A percentile compares a stretch with the other conserved stretches of the same genome.
phyloP scores from a whole-genome alignment of 768 basidiomycete genomes.

The Kwoniella mangroviensis region DNA sequence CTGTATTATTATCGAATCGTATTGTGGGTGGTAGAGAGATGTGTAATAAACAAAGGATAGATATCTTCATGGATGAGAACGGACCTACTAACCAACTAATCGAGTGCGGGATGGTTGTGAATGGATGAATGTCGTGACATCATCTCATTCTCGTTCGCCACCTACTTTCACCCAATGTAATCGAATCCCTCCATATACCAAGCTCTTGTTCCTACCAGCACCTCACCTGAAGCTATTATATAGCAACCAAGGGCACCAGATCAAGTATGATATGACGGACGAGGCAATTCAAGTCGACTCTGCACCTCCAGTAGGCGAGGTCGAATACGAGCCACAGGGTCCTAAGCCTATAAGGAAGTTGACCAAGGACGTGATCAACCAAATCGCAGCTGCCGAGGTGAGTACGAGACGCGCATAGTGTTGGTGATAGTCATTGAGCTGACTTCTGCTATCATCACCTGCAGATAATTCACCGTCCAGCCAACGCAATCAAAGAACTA shows the following conservation, averaged over 20 bases:
- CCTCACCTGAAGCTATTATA: not conserved
- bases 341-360: conserved; percentile 69
- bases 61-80: not conserved
- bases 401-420: conserved; percentile 16
- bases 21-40: not conserved
- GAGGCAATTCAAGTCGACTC: conserved; percentile 26
- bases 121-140: not conserved
- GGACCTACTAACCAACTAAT: not conserved
- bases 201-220: not conserved
- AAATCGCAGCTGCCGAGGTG: conserved; percentile 75
- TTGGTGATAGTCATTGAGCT: too few relatives aligned
- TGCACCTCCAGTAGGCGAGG: not conserved
- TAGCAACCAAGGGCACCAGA: not conserved
- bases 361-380: conserved; percentile 81
- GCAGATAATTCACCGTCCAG: conserved; percentile 85
- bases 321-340: conserved; percentile 32
- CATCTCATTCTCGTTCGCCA: not conserved
- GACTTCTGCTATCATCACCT: too few relatives aligned
- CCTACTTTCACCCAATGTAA: too few relatives aligned
- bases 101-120: not conserved
- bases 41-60: conserved; percentile 9
- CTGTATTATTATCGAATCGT: not conserved
- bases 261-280: conserved; percentile 13
- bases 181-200: too few relatives aligned
- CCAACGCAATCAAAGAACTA: conserved; percentile 93